Evolutionary conservation across 202 grass and related monocot species (phyloP), one percentile per base, ranked within the genome.

Genomic region (Zizania palustris): DNA sequence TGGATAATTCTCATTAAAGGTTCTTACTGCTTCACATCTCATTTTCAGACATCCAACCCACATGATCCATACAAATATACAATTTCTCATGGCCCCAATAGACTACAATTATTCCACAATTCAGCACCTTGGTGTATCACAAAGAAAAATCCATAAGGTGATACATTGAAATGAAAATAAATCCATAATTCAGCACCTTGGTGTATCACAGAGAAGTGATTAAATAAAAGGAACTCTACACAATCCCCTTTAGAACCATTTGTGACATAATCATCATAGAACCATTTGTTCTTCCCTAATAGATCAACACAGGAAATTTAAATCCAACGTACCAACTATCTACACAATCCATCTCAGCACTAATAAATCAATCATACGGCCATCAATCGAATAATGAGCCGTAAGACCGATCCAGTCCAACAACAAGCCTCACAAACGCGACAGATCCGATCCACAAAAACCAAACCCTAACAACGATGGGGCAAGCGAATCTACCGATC

Each of bases 391-490:
- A n/a, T n/a, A n/a, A n/a, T n/a, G n/a, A n/a, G n/a, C n/a, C n/a
- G n/a, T n/a, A n/a, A n/a, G n/a, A n/a, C n/a, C n/a, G n/a, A n/a
- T n/a, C n/a, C n/a, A n/a, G n/a, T n/a, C n/a, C n/a, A n/a, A n/a
- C n/a, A n/a, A n/a, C n/a, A n/a, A n/a, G n/a, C n/a, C n/a, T n/a
- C n/a, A n/a, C n/a, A n/a, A n/a, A n/a, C n/a, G n/a, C n/a, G n/a
- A n/a, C n/a, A n/a, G n/a, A n/a, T n/a, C n/a, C 70, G 34, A 84
- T 60, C 76, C 9, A 4, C 12, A 50, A 16, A 54, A 65, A 63
- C 11, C 18, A 50, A 88, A 71, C 57, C 80, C 86, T 80, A 80
- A 59, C 35, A 5, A 19, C 15, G 14, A 11, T 0, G 16, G 5
- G 22, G 19, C 46, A 65, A n/a, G 51, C 20, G 51, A 39, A 43